Evolutionary conservation across 2,329 filamentous ascomycete species (phyloP).

Genomic region (Elsinoe australis): DNA sequence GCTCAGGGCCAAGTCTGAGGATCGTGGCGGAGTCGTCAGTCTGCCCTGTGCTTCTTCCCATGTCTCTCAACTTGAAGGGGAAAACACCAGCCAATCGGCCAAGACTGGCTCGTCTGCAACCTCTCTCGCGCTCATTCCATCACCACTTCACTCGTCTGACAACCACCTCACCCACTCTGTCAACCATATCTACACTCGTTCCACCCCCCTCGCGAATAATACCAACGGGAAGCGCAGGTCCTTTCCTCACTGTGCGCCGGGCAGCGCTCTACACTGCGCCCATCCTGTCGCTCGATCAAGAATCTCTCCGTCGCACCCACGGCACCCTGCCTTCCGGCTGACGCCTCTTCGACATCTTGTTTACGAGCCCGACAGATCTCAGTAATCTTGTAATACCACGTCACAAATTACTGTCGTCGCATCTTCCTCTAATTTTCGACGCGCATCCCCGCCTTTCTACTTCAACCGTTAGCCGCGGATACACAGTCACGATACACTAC

Average conservation of each 20-base stretch:
- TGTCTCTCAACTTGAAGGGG: too few relatives aligned
- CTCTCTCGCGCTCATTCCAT: too few relatives aligned
- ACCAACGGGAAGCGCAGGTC: constrained; percentile 11
- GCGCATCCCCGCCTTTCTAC: constrained; percentile 1
- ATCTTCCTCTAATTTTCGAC: background rate
- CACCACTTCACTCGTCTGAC: background rate
- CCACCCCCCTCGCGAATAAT: background rate
- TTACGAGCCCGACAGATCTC: background rate
- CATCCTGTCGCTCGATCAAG: constrained; percentile 1
- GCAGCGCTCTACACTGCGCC: constrained; percentile 4
- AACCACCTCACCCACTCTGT: background rate
- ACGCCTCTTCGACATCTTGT: background rate
- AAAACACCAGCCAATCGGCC: too few relatives aligned
- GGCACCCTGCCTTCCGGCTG: background rate
- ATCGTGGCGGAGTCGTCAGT: too few relatives aligned
- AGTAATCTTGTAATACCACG: constrained; percentile 9
- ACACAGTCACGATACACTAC: background rate
- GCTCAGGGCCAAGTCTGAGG: too few relatives aligned
- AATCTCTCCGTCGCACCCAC: constrained; percentile 6
- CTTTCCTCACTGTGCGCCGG: constrained; percentile 1
- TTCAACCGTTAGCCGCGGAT: background rate
- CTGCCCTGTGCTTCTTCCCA: too few relatives aligned
- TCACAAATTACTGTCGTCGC: background rate
- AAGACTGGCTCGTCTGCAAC: too few relatives aligned
- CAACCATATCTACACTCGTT: constrained; percentile 9